Evolutionary conservation across 2,329 filamentous ascomycete genomes (phyloP), one percentile per base, ranked within the genome.

Genomic region (Verticillium klebahnii): DNA sequence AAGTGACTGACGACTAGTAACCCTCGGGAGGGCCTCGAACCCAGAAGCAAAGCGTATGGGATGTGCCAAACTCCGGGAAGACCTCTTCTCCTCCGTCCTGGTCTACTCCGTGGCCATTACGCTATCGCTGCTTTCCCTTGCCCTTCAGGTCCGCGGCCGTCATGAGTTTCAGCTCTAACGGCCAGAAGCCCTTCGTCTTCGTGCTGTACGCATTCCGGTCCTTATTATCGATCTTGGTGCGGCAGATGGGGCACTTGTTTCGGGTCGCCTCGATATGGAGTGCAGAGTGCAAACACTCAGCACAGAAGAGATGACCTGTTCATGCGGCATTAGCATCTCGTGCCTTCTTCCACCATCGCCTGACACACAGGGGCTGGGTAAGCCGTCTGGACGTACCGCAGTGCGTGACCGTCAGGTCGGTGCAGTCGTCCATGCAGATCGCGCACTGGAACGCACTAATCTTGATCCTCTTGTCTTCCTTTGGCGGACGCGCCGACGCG

Each of bases 351-450:
- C 54, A 39, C 12, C 5, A 12, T 15, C 7, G 50, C 37, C 36
- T n/a, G 17, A 37, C 15, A 29, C 39, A 8, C 2, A n/a, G 29
- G 29, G 4, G 29, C 29, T 29, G 29, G 5, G 4, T 12, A 25
- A 14, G 6, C 14, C 14, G 2, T 12, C 31, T 76, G 29, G 29
- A 29, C 85, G 66, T 84, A 89, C 87, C 87, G 72, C 87, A 89
- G 71, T 88, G 84, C 2, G 87, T 89, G 56, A 88, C 82, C 1
- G 85, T 88, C 63, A 89, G 68, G 32, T 78, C 76, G 1, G 80
- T 82, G 31, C 79, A 82, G 64, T 85, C 79, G 63, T 89, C 87
- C 84, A 89, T 86, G 73, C 87, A 89, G 62, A 89, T 89, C 54
- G 86, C 85, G 64, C 87, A 89, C 72, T 89, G 84, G 57, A 88